These are phyloP conservation scores for Triticum timopheevii DNA, from an alignment of 176 grass and related monocot species.

Conservation along the genomic window DNA sequence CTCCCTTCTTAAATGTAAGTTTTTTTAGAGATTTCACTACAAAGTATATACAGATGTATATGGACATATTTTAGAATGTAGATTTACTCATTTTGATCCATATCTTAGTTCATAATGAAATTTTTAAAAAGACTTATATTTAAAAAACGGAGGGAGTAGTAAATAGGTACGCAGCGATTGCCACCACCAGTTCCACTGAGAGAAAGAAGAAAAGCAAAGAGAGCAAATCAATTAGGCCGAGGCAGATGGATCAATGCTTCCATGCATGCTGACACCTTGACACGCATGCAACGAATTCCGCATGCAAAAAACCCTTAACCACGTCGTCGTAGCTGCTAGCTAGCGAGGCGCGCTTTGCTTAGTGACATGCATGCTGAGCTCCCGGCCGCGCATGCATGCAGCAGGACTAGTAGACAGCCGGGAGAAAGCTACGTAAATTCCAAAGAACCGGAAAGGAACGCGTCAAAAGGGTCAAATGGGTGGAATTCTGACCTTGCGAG, in stretches of 20 bases:
- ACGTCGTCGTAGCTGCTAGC: background rate
- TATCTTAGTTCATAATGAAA: no score
- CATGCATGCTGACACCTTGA: background rate
- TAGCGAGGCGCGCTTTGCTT: constrained; percentile 20
- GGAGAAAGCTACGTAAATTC: background rate
- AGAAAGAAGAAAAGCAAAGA: background rate
- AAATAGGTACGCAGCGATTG: no score
- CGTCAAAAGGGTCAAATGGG: constrained; percentile 63
- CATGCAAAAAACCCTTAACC: background rate
- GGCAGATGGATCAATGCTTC: background rate
- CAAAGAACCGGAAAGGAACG: constrained; percentile 22
- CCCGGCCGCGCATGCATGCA: background rate
- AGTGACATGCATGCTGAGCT: constrained; percentile 6
- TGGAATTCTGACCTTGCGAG: constrained; percentile 76
- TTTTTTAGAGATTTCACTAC: no score
- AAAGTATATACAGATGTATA: no score
- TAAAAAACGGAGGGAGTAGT: no score
- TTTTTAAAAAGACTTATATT: no score
- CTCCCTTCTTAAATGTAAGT: no score
- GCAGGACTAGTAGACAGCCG: background rate
- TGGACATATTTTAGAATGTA: no score
- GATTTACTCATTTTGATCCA: no score
- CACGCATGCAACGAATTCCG: background rate
- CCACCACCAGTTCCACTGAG: no score
- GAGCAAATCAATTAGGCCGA: background rate